phyloP scores from a whole-genome alignment of 768 basidiomycete genomes.

The Suillus clintonianus region DNA sequence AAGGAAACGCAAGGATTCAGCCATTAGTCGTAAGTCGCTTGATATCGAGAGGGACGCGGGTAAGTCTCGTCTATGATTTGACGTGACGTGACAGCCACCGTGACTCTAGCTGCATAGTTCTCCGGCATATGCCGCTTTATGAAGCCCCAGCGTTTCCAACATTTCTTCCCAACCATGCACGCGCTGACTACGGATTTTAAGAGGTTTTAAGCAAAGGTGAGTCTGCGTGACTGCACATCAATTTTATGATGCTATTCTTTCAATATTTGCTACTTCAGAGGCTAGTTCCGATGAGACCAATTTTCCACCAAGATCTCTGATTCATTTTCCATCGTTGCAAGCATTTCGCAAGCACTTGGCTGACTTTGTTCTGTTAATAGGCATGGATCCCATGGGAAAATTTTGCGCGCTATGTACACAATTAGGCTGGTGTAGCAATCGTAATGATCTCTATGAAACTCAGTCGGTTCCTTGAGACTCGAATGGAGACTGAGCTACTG shows the following conservation, averaged over 20 bases:
- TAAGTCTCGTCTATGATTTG: constrained; percentile 29
- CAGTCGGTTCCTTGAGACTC: not conserved
- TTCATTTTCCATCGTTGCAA: not conserved
- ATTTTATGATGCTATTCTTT: constrained; percentile 45
- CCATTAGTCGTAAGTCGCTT: constrained; percentile 49
- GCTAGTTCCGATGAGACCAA: constrained; percentile 57
- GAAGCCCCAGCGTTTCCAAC: not conserved
- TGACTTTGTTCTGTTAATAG: constrained; percentile 4
- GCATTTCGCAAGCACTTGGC: not conserved
- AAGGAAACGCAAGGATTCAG: constrained; percentile 87
- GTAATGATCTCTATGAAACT: not conserved
- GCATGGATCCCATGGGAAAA: not conserved
- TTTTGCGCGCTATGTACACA: not conserved
- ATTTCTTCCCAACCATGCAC: not conserved
- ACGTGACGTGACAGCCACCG: constrained; percentile 61
- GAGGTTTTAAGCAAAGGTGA: constrained; percentile 16
- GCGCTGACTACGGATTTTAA: not conserved
- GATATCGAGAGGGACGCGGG: constrained; percentile 21
- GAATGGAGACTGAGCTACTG: not conserved
- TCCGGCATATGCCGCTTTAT: constrained; percentile 32
- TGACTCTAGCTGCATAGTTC: constrained; percentile 62
- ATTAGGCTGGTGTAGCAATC: not conserved
- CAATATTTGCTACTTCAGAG: constrained; percentile 75
- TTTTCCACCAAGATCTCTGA: constrained; percentile 77
- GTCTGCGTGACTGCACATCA: not conserved